A percentile compares a stretch with the other conserved stretches of the same genome.
Evolutionary conservation across 73 alveolate genomes (phyloP).

Genomic region (Effrenium voratum): DNA sequence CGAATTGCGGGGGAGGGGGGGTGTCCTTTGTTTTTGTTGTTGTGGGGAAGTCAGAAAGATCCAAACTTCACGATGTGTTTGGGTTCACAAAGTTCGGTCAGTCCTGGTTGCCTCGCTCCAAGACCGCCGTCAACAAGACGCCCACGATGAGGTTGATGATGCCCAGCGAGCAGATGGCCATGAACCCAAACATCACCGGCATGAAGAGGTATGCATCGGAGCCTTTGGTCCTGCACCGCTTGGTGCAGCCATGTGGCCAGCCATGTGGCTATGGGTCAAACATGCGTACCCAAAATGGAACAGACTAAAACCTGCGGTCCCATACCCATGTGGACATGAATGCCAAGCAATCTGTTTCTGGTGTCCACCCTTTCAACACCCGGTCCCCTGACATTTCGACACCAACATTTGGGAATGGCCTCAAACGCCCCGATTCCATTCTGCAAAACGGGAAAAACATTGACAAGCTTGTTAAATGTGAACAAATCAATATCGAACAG

Average conservation of each 20-base stretch:
- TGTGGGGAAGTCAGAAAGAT: too few relatives aligned
- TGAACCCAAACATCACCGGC: conserved; percentile 61
- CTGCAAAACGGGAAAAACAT: too few relatives aligned
- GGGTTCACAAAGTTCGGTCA: background rate
- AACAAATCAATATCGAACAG: too few relatives aligned
- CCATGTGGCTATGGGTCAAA: too few relatives aligned
- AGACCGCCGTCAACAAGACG: conserved; percentile 68
- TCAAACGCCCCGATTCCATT: too few relatives aligned
- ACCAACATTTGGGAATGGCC: too few relatives aligned
- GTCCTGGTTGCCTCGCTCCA: conserved; percentile 86
- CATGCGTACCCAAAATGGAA: too few relatives aligned
- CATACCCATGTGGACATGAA: background rate
- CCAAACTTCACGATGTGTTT: background rate
- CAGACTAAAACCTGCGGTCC: too few relatives aligned
- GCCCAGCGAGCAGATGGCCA: conserved; percentile 78
- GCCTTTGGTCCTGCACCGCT: conserved; percentile 35
- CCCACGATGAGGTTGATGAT: conserved; percentile 82
- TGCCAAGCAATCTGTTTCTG: background rate
- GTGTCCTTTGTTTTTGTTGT: too few relatives aligned
- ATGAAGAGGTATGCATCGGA: conserved; percentile 43
- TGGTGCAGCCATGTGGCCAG: background rate
- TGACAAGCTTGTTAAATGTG: too few relatives aligned
- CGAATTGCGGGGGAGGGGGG: too few relatives aligned
- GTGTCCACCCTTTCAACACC: background rate
- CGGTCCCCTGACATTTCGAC: too few relatives aligned